These are phyloP conservation scores for Colletotrichum navitas DNA, from an alignment of 2,329 filamentous ascomycete species.

Conservation along the genomic window DNA sequence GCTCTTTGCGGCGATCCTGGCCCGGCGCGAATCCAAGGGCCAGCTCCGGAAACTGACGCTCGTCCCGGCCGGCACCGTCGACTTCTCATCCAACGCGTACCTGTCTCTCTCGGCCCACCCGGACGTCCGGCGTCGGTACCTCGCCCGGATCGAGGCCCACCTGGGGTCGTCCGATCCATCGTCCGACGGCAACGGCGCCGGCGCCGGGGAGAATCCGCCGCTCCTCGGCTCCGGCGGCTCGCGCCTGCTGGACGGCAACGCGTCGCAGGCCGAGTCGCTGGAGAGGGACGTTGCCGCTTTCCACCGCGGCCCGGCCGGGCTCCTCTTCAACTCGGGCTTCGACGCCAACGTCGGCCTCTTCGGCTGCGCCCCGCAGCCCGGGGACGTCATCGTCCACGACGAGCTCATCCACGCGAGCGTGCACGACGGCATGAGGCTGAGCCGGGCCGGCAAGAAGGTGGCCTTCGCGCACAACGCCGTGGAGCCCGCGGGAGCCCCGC, in stretches of 20 bases:
- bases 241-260: slow-evolving; percentile 66
- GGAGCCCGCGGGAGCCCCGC: neutral
- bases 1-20: slow-evolving; percentile 27
- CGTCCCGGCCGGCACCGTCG: slow-evolving; percentile 75
- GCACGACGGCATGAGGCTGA: slow-evolving; percentile 80
- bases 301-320: slow-evolving; percentile 58
- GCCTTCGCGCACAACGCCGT: slow-evolving; percentile 71
- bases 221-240: slow-evolving; percentile 65
- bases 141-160: slow-evolving; percentile 54
- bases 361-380: slow-evolving; percentile 69
- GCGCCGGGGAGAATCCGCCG: slow-evolving; percentile 55
- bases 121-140: slow-evolving; percentile 72
- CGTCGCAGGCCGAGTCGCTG: slow-evolving; percentile 56
- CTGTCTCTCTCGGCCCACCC: slow-evolving; percentile 76
- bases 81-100: slow-evolving; percentile 84
- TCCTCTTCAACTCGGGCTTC: slow-evolving; percentile 71
- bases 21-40: slow-evolving; percentile 46
- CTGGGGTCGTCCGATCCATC: slow-evolving; percentile 17
- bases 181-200: slow-evolving; percentile 17
- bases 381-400: slow-evolving; percentile 77
- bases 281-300: slow-evolving; percentile 62
- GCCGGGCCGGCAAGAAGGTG: slow-evolving; percentile 62
- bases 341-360: slow-evolving; percentile 76
- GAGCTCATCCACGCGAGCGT: slow-evolving; percentile 83
- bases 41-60: slow-evolving; percentile 63